Percentiles rank a stretch among this genome's conserved stretches.
These are phyloP conservation scores for Macrophomina phaseolina DNA, from an alignment of 2,329 filamentous ascomycete species.

Conservation along the genomic window DNA sequence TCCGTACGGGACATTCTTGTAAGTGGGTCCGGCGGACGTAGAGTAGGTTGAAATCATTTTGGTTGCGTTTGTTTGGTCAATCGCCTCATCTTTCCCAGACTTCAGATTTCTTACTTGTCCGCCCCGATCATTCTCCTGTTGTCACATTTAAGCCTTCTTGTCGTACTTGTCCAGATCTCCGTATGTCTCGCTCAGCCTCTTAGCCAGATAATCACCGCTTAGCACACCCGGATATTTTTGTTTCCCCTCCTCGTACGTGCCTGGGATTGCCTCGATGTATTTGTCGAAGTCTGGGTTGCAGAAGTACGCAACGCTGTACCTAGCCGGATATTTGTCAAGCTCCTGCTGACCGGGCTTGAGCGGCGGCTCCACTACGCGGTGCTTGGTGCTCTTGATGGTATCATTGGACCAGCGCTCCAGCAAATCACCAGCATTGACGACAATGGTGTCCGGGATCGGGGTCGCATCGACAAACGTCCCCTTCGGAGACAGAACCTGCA, in stretches of 20 bases:
- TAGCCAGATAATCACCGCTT: slow-evolving; percentile 79
- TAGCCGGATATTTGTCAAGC: slow-evolving; percentile 66
- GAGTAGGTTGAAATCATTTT: too few relatives aligned
- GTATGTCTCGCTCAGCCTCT: slow-evolving; percentile 75
- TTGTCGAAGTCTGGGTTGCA: slow-evolving; percentile 83
- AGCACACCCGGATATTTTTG: slow-evolving; percentile 77
- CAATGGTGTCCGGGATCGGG: slow-evolving; percentile 79
- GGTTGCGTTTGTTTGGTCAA: too few relatives aligned
- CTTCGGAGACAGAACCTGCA: slow-evolving; percentile 67
- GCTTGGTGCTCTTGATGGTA: slow-evolving; percentile 86
- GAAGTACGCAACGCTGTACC: slow-evolving; percentile 90
- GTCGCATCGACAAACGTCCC: slow-evolving; percentile 82
- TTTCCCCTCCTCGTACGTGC: slow-evolving; percentile 74
- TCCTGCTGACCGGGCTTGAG: slow-evolving; percentile 51
- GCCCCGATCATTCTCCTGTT: not conserved
- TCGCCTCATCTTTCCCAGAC: not conserved
- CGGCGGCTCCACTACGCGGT: slow-evolving; percentile 88
- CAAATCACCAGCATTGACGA: slow-evolving; percentile 88
- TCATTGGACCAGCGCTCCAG: slow-evolving; percentile 90
- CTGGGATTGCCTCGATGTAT: slow-evolving; percentile 79
- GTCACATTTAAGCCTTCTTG: not conserved
- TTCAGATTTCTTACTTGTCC: too few relatives aligned
- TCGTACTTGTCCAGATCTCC: slow-evolving; percentile 31
- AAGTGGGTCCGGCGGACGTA: too few relatives aligned
- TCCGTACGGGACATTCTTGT: too few relatives aligned